These are phyloP conservation scores for Hypoxylon sp. DNA, from an alignment of 2,329 filamentous ascomycete species.

Conservation along the genomic window DNA sequence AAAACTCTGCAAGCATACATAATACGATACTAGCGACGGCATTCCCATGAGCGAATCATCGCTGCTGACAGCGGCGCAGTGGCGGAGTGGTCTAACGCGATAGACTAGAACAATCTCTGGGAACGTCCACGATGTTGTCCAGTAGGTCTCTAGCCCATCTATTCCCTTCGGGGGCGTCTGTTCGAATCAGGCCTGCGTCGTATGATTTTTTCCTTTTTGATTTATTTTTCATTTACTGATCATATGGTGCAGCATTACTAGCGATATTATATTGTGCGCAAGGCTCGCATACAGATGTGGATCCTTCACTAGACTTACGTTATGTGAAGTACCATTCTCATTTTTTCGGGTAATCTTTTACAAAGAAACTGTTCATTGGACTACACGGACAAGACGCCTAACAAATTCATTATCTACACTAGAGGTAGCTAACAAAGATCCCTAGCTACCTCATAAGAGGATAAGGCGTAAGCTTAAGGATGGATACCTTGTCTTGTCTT, in stretches of 20 bases:
- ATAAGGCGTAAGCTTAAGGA: not conserved
- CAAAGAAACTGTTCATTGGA: too few relatives aligned
- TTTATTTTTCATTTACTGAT: not conserved
- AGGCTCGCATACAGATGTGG: not conserved
- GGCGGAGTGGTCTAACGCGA: constrained; percentile 38
- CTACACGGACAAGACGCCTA: too few relatives aligned
- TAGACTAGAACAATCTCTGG: constrained; percentile 30
- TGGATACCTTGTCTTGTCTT: not conserved
- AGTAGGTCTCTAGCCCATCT: constrained; percentile 18
- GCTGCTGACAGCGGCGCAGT: constrained; percentile 18
- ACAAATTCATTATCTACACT: not conserved
- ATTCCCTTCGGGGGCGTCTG: constrained; percentile 40
- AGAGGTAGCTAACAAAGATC: not conserved
- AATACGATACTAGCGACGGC: not conserved
- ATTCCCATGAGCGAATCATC: not conserved
- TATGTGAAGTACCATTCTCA: too few relatives aligned
- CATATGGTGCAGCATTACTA: not conserved
- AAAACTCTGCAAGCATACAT: not conserved
- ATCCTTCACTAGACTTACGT: too few relatives aligned
- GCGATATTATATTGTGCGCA: not conserved
- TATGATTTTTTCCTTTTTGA: constrained; percentile 8
- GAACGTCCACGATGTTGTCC: not conserved
- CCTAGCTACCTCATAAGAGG: too few relatives aligned
- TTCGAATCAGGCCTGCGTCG: constrained; percentile 43
- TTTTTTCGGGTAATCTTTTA: too few relatives aligned